Base-by-base conservation (phyloP, 768 basidiomycete genomes). In the Lentinula sp. region DNA sequence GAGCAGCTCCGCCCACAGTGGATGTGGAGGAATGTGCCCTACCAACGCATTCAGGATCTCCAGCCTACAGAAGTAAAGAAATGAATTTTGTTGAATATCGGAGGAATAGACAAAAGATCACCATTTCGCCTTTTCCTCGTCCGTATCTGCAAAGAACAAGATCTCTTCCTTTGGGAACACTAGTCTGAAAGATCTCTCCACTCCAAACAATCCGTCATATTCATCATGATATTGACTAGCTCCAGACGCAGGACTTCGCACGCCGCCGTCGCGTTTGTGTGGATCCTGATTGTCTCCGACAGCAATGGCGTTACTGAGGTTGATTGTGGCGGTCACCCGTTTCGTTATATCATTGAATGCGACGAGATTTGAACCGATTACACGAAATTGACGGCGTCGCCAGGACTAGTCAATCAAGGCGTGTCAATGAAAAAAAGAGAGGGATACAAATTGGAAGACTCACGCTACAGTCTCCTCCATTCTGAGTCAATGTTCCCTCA, bases 261-360 rank as follows among this genome's bases (percentile, higher is more conserved):
- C 70, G 31, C 73, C 75, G 2, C 32, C 46, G 15, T 43, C 55
- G 21, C 39, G 37, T 15, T 72, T 74, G n/a, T 80, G 78, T 3
- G 74, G 70, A 64, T 85, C 83, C 64, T 90, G 86, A 59, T 90
- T 85, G 68, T 95, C 93, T 64, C 89, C 84, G 3, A 96, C 83
- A 0, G 80, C 76, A 9, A 86, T 75, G 4, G 92, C 93, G 70
- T 93, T 89, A 73, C 89, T 89, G 45, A 97, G 77, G 70, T 95
- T 91, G 64, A 96, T 95, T n/a, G 90, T 93, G 3, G 91, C 85
- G 0, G 86, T 95, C 2, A 89, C 87, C 64, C 86, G 91, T 79
- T 92, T 94, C 31, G 95, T 97, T 8, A 96, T 86, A 68, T 95
- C 92, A 68, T 93, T 97, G 74, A 91, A 95, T 0, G 95, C 93